Evolutionary conservation across 2,329 filamentous ascomycete species (phyloP), one percentile per base, ranked within the genome.

Genomic region (Diaporthe sp.): DNA sequence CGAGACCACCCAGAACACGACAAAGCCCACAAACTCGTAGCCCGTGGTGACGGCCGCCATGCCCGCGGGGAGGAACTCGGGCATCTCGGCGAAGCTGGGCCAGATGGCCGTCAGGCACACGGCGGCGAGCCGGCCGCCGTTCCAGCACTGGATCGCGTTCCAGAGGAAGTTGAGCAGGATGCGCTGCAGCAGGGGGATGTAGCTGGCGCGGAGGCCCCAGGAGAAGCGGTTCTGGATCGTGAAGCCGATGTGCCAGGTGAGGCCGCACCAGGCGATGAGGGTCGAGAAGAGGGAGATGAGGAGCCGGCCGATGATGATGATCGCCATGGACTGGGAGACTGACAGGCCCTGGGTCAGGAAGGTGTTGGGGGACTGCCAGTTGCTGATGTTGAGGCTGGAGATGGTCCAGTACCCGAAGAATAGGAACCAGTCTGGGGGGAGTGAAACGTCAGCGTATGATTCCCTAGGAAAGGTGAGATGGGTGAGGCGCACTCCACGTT

Each of bases 171-270:
- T 88, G 12, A 89, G 82, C 67, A 89, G 67, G 25, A 87, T 84
- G 3, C 88, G 84, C 78, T 88, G 86, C 9, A 86, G 76, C 22
- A 88, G 80, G 0, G 87, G 86, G 44, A 89, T 86, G 71, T 88
- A 89, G 61, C 85, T 86, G 2, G 84, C 87, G 42, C 85, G 82
- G 80, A 88, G 79, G 4, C 87, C 87, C 87, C 87, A 89, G 10
- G 85, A 86, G 77, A 84, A 88, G 8, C 88, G 83, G 77, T 87
- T 88, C 78, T 88, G 87, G 20, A 88, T 81, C 0, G 87, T 88
- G 78, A 88, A 86, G 72, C 87, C 87, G 74, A 89, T 85, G 77
- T 89, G 87, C 87, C 87, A 89, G 53, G 83, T 84, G 6, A 88
- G 72, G 17, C 87, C 87, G 31, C 84, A 85, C 86, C 86, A 88